Base-by-base conservation (phyloP, 202 grass and related monocot genomes). In the Schoenoplectus tabernaemontani region DNA sequence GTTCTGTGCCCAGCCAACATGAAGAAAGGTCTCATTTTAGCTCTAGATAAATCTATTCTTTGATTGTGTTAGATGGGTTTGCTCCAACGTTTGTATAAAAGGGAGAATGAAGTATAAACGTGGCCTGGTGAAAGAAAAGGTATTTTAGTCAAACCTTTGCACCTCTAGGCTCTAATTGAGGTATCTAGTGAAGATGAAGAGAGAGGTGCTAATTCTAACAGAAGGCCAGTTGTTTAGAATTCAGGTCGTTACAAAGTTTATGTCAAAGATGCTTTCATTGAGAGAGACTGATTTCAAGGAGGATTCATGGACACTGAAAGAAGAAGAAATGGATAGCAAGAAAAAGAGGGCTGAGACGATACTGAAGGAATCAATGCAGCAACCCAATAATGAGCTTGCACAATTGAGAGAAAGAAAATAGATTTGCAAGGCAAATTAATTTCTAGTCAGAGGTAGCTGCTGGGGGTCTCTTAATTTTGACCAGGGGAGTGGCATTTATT, bases 281-380 rank as follows among this genome's bases (percentile, higher is more conserved):
- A 82, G 77, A 66, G 7, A 81, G 53, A 22, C 82, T 83, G 83
- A 83, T 84, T 37, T 83, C 44, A 83, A 86, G 79, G 85, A 84
- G 26, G 89, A 90, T 81, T 86, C 83, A 0, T 83, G 77, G 1
- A 87, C 91, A 66, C 57, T 89, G 74, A 96, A 82, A 78, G 92
- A 91, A 86, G 92, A 96, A 84, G 64, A 76, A 53, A 96, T 86
- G 85, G 89, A 91, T 86, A 86, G 89, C 20, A 78, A 78, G 78
- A 96, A 96, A 85, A 85, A 78, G 59, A 90, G 87, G 63, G 89
- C 92, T 4, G 89, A 88, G 36, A 83, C 92, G 83, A 92, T 92
- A 89, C 74, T 96, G 7, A 92, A 90, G 66, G 89, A 81, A 81
- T 89, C 92, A 56, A 92, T 96, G 69, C 89, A 92, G 63, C 87